Evolutionary conservation across 225 moss, liverwort and hornwort species (phyloP), one percentile per base, ranked within the genome.

Genomic region (Physcomitrellopsis africana): DNA sequence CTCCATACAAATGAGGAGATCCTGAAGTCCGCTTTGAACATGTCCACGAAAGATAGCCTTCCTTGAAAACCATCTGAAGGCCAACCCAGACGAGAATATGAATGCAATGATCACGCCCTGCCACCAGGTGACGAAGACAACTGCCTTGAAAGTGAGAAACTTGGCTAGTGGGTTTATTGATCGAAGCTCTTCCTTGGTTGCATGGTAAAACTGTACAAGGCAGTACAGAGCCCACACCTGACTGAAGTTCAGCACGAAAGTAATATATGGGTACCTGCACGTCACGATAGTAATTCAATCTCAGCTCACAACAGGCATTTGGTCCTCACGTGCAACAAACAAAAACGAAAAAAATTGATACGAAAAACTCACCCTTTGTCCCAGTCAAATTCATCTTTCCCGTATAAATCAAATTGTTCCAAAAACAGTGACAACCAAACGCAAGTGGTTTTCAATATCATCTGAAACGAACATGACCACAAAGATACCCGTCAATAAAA

Each of bases 81-180:
- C 89, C 77, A 89, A 73, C 57, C 89, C 84, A 8, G 86, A 81
- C 11, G 84, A 76, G 72, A 99, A 99, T 72, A 92, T 86, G 70
- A 93, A 89, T 16, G 94, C 94, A 61, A 99, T 85, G 57, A 90
- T 70, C 27, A 99, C 97, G 29, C 93, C 97, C 72, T 99, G 97
- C 97, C 97, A 99, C 94, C 97, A 99, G 24, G 97, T 99, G 46
- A 95, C 94, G 61, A 99, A 99, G 23, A 99, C 94, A 68, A 99
- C 93, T 42, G 97, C 91, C 85, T 99, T 99, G 69, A 95, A 99
- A 68, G 94, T 94, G 45, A 99, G 16, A 41, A 99, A 99, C 86
- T 94, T 99, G 41, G 94, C 80, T 43, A 99, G 76, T 16, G 94
- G 97, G 48, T 81, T 83, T 37, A 99, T 95, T 9, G 77, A 45